phyloP scores from a whole-genome alignment of 192 early-diverging fungal species.

The Coemansia sp. region DNA sequence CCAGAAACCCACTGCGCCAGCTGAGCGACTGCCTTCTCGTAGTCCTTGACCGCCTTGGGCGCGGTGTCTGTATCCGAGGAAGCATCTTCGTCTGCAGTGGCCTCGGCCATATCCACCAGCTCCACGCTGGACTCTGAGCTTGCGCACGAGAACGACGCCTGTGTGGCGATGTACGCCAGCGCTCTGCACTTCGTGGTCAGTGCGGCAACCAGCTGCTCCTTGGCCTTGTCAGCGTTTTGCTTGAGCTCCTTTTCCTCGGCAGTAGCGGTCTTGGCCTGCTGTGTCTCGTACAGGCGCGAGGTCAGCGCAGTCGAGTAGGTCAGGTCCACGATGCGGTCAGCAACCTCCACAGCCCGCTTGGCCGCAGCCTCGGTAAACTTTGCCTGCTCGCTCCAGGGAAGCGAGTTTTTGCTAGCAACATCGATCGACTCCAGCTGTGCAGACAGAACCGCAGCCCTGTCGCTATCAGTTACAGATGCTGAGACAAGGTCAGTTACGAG shows the following conservation, averaged over 20 bases:
- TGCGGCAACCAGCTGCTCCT: conserved; percentile 64
- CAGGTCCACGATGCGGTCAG: conserved; percentile 60
- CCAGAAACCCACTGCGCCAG: conserved; percentile 63
- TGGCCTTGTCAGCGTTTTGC: conserved; percentile 76
- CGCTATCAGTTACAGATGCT: conserved; percentile 59
- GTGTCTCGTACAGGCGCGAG: conserved; percentile 38
- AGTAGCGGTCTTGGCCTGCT: conserved; percentile 51
- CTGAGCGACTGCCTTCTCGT: conserved; percentile 61
- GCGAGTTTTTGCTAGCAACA: conserved; percentile 55
- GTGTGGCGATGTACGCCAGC: conserved; percentile 37
- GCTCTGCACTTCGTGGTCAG: conserved; percentile 61
- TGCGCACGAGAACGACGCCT: conserved; percentile 8
- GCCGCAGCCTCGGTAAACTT: conserved; percentile 22
- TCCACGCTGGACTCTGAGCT: conserved; percentile 35
- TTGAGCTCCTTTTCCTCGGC: conserved; percentile 59
- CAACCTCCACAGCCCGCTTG: conserved; percentile 30
- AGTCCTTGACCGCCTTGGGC: conserved; percentile 25
- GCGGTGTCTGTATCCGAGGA: neutral
- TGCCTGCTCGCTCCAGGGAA: conserved; percentile 44
- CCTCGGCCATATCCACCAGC: conserved; percentile 50
- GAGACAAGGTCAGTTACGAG: conserved; percentile 65
- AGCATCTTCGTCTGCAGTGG: conserved; percentile 6
- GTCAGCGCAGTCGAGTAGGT: conserved; percentile 65
- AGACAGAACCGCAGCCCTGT: conserved; percentile 51
- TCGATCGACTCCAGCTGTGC: conserved; percentile 53